Conservation (phyloP, 441 rosid genomes). For the Brassica hybrid region DNA sequence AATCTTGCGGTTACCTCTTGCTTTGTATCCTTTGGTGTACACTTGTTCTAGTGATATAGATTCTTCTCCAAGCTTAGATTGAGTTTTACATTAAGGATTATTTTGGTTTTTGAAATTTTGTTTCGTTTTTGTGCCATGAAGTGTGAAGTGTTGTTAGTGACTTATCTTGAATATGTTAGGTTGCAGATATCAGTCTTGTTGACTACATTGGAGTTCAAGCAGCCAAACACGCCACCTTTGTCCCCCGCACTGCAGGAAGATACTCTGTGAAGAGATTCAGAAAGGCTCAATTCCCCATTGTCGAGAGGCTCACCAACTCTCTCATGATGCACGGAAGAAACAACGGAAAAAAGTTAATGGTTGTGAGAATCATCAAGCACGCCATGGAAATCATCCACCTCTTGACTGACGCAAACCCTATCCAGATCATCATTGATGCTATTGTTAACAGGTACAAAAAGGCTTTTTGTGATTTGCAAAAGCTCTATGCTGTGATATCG, state of each 20-base stretch:
- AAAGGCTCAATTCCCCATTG: slow-evolving; percentile 75
- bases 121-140: too few relatives aligned
- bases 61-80: too few relatives aligned
- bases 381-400: slow-evolving; percentile 74
- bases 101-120: too few relatives aligned
- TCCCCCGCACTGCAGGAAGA: slow-evolving; percentile 74
- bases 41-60: too few relatives aligned
- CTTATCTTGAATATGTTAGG: too few relatives aligned
- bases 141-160: too few relatives aligned
- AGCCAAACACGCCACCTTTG: slow-evolving; percentile 62
- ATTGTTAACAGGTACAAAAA: slow-evolving; percentile 59
- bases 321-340: slow-evolving; percentile 78
- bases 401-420: slow-evolving; percentile 61
- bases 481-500: not conserved
- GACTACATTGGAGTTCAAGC: slow-evolving; percentile 66
- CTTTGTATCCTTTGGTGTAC: too few relatives aligned
- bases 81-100: too few relatives aligned
- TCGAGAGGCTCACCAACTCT: slow-evolving; percentile 69
- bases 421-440: slow-evolving; percentile 73
- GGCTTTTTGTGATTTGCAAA: too few relatives aligned
- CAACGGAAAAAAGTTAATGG: slow-evolving; percentile 71
- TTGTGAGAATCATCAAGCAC: slow-evolving; percentile 60
- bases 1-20: too few relatives aligned
- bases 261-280: slow-evolving; percentile 72
- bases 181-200: slow-evolving; percentile 52